Percentiles rank a stretch among this genome's conserved stretches.
These are phyloP conservation scores for Somion occarium DNA, from an alignment of 1,284 basidiomycete genomes.

Conservation along the genomic window DNA sequence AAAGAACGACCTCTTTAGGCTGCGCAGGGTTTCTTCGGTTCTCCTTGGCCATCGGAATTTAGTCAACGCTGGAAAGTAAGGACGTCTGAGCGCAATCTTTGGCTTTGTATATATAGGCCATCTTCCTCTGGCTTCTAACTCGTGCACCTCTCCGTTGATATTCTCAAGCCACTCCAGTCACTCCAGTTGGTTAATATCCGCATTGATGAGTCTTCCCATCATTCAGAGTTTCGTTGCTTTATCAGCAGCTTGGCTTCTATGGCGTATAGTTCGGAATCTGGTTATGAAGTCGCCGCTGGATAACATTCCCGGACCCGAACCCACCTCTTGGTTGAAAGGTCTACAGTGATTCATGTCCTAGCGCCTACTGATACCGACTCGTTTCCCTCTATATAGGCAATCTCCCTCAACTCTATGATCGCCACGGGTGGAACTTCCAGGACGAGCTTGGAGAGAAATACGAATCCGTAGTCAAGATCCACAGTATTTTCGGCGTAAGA, in stretches of 20 bases:
- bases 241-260: background rate
- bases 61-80: no score
- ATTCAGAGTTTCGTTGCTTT: background rate
- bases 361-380: background rate
- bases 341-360: background rate
- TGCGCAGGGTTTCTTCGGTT: no score
- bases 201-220: no score
- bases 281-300: conserved; percentile 5
- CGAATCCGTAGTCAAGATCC: conserved; percentile 13
- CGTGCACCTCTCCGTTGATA: no score
- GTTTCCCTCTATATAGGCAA: conserved; percentile 12
- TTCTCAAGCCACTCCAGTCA: no score
- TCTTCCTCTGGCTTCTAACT: no score
- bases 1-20: no score
- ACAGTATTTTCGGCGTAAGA: conserved; percentile 14
- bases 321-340: conserved; percentile 6
- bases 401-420: conserved; percentile 12
- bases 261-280: conserved; percentile 2
- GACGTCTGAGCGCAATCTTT: no score
- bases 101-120: no score
- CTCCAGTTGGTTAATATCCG: no score
- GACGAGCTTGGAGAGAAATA: conserved; percentile 12
- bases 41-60: no score
- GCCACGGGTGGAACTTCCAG: conserved; percentile 16
- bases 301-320: conserved; percentile 10